A percentile compares a stretch with the other conserved stretches of the same genome.
phyloP scores from a whole-genome alignment of 2,329 filamentous ascomycete species.

The Fusarium haematococcum region DNA sequence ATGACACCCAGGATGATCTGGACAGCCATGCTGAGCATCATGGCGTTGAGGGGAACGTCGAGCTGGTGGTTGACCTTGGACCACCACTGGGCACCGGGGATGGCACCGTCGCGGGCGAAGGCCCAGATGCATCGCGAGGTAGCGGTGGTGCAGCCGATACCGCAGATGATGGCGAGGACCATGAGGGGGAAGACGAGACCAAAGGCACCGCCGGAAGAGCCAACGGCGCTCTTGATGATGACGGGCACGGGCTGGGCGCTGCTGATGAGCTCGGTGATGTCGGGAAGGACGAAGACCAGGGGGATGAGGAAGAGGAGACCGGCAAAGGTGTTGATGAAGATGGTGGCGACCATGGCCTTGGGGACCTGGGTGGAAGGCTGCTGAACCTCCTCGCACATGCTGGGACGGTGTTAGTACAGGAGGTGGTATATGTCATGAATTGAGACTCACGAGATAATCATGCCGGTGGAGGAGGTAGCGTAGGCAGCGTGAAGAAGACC shows the following conservation, averaged over 20 bases:
- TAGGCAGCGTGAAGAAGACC: conserved; percentile 80
- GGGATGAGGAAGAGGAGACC: conserved; percentile 77
- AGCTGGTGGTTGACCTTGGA: conserved; percentile 70
- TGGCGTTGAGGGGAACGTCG: conserved; percentile 76
- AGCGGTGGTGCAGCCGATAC: conserved; percentile 76
- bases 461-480: conserved; percentile 80
- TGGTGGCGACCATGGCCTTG: conserved; percentile 77
- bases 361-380: conserved; percentile 75
- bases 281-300: conserved; percentile 75
- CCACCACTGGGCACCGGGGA: conserved; percentile 73
- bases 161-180: conserved; percentile 74
- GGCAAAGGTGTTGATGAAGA: conserved; percentile 74
- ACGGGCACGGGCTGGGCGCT: conserved; percentile 72
- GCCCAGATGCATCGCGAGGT: conserved; percentile 76
- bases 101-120: conserved; percentile 77
- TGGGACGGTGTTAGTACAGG: conserved; percentile 44
- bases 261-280: conserved; percentile 65
- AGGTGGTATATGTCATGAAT: conserved; percentile 3
- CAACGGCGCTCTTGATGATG: conserved; percentile 73
- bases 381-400: conserved; percentile 80
- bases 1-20: conserved; percentile 74
- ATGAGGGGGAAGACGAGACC: conserved; percentile 73
- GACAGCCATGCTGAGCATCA: conserved; percentile 77
- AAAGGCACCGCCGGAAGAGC: conserved; percentile 70
- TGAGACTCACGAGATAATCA: conserved; percentile 77